Percentiles rank a stretch among this genome's conserved stretches.
Conservation (phyloP, 2,329 filamentous ascomycete species). For the Hawksworthiomyces lignivorus region DNA sequence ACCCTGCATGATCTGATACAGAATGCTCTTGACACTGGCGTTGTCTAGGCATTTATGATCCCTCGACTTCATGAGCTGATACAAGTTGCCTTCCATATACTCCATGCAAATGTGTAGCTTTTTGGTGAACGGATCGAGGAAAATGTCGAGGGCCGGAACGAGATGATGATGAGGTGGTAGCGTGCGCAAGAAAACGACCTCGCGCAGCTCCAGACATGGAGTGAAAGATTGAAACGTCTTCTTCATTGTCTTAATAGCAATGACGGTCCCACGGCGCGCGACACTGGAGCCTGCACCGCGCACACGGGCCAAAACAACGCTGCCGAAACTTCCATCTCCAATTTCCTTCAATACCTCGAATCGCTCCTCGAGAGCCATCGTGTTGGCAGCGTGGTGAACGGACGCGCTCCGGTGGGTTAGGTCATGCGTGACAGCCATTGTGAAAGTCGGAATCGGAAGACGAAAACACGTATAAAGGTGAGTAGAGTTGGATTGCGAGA, state of each 20-base stretch:
- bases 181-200: slow-evolving; percentile 92
- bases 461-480: background rate
- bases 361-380: slow-evolving; percentile 73
- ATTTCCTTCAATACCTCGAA: slow-evolving; percentile 98
- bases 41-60: slow-evolving; percentile 92
- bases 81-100: slow-evolving; percentile 98
- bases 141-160: slow-evolving; percentile 96
- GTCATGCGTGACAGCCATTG: slow-evolving; percentile 73
- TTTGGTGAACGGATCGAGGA: slow-evolving; percentile 90
- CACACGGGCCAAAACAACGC: slow-evolving; percentile 84
- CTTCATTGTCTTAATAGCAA: slow-evolving; percentile 99
- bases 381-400: slow-evolving; percentile 37
- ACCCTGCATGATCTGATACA: slow-evolving; percentile 94
- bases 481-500: background rate
- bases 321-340: slow-evolving; percentile 97
- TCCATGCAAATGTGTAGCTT: slow-evolving; percentile 99
- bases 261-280: slow-evolving; percentile 83
- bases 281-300: slow-evolving; percentile 83
- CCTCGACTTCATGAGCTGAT: slow-evolving; percentile 96
- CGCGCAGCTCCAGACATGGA: slow-evolving; percentile 85
- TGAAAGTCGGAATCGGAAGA: slow-evolving; percentile 19
- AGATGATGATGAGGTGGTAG: slow-evolving; percentile 83
- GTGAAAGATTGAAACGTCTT: slow-evolving; percentile 93
- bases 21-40: slow-evolving; percentile 89
- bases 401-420: slow-evolving; percentile 60